phyloP scores from a whole-genome alignment of 202 grass and related monocot genomes.

The Bolboschoenoplectus hybrid region DNA sequence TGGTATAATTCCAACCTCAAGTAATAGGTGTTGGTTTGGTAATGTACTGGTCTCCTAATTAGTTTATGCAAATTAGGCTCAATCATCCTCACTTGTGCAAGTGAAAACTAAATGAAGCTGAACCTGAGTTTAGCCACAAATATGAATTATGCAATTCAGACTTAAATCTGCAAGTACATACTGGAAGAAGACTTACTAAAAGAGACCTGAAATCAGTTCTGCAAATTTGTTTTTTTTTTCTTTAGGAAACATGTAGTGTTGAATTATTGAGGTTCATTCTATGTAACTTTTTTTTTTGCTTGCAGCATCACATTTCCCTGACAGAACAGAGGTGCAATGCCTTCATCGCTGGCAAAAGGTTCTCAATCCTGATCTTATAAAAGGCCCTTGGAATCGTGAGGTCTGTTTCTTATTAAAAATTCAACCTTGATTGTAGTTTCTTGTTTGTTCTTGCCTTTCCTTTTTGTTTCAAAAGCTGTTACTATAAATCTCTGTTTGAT shows the following conservation, averaged over 20 bases:
- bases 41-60: background rate
- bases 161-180: background rate
- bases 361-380: slow-evolving; percentile 97
- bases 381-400: slow-evolving; percentile 97
- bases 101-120: background rate
- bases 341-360: slow-evolving; percentile 99
- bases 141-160: background rate
- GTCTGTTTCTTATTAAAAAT: slow-evolving; percentile 51
- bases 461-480: background rate
- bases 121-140: background rate
- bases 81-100: background rate
- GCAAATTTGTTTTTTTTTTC: background rate
- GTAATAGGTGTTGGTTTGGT: background rate
- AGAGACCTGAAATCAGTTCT: background rate
- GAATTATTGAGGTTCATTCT: slow-evolving; percentile 28
- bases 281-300: slow-evolving; percentile 28
- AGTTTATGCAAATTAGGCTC: slow-evolving; percentile 24
- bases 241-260: background rate
- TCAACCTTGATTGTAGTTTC: slow-evolving; percentile 11
- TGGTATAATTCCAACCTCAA: background rate
- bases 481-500: background rate
- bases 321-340: slow-evolving; percentile 97
- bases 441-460: background rate
- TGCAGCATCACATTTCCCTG: slow-evolving; percentile 81
- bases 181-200: background rate